A percentile compares a stretch with the other conserved stretches of the same genome.
Conservation (phyloP, 148 eudicot species). For the Persicaria maculosa region DNA sequence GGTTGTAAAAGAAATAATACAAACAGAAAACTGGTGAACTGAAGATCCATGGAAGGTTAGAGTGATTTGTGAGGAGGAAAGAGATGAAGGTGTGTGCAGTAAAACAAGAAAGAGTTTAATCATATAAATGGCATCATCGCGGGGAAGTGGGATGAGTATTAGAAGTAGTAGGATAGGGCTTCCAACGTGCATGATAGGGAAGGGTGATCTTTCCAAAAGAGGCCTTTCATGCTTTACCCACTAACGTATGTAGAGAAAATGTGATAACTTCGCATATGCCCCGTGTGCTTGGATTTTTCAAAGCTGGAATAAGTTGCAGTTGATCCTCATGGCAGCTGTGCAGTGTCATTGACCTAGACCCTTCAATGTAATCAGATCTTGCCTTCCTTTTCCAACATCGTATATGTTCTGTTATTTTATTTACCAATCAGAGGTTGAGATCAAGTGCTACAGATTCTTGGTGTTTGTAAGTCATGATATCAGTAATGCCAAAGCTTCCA, state of each 20-base stretch:
- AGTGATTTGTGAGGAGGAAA: conserved; percentile 3
- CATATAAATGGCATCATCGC: conserved; percentile 11
- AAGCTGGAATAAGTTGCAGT: background rate
- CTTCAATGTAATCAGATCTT: background rate
- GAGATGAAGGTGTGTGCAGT: conserved; percentile 11
- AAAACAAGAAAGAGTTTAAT: conserved; percentile 23
- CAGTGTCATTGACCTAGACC: background rate
- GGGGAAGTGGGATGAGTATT: background rate
- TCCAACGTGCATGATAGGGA: background rate
- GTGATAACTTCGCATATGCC: background rate
- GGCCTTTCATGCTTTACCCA: background rate
- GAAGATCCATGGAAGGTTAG: conserved; percentile 34
- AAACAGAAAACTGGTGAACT: conserved; percentile 18
- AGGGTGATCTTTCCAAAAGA: background rate
- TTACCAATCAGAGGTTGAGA: background rate
- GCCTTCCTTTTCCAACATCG: background rate
- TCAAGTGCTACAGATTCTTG: background rate
- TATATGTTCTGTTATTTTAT: background rate
- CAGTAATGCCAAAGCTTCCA: too few species aligned
- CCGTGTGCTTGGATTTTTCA: background rate
- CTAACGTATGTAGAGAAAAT: background rate
- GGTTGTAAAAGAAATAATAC: conserved; percentile 23
- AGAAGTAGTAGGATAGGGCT: too few species aligned
- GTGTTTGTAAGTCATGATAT: background rate
- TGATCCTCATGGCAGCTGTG: background rate